phyloP scores from a whole-genome alignment of 2,329 filamentous ascomycete genomes.

The Penicillium janthinellum region DNA sequence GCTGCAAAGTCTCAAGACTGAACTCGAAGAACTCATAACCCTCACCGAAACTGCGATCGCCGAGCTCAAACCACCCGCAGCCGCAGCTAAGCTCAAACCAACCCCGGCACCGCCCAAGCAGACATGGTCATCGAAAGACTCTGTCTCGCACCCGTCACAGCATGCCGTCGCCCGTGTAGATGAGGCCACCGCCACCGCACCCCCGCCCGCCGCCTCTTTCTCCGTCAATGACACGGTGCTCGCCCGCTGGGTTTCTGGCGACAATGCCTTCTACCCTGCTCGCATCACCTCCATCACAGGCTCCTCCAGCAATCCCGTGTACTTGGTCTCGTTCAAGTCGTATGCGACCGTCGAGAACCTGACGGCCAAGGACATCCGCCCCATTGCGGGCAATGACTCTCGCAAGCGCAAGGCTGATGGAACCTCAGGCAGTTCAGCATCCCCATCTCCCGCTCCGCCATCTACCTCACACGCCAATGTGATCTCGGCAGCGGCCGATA shows the following conservation, averaged over 20 bases:
- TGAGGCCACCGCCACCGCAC: constrained; percentile 52
- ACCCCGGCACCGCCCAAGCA: constrained; percentile 60
- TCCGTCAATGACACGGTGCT: constrained; percentile 87
- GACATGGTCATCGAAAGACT: constrained; percentile 69
- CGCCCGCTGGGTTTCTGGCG: constrained; percentile 87
- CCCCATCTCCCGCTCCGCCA: constrained; percentile 45
- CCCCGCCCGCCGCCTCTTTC: constrained; percentile 61
- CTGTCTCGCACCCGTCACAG: constrained; percentile 53
- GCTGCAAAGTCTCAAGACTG: constrained; percentile 73
- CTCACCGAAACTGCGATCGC: constrained; percentile 78
- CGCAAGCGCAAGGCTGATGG: constrained; percentile 86
- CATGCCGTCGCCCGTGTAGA: neutral
- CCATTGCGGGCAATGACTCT: constrained; percentile 65
- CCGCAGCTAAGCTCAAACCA: constrained; percentile 42
- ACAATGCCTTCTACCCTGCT: constrained; percentile 87
- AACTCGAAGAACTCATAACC: constrained; percentile 79
- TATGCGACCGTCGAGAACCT: constrained; percentile 81
- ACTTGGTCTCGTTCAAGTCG: constrained; percentile 91
- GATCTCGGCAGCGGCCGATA: constrained; percentile 67
- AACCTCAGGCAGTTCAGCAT: constrained; percentile 57
- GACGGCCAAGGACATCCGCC: constrained; percentile 79
- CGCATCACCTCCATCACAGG: constrained; percentile 93
- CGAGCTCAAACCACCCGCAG: constrained; percentile 68
- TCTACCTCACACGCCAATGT: constrained; percentile 51
- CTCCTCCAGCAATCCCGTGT: constrained; percentile 85